phyloP scores from a whole-genome alignment of 768 basidiomycete genomes.

The Lentinula aciculospora region DNA sequence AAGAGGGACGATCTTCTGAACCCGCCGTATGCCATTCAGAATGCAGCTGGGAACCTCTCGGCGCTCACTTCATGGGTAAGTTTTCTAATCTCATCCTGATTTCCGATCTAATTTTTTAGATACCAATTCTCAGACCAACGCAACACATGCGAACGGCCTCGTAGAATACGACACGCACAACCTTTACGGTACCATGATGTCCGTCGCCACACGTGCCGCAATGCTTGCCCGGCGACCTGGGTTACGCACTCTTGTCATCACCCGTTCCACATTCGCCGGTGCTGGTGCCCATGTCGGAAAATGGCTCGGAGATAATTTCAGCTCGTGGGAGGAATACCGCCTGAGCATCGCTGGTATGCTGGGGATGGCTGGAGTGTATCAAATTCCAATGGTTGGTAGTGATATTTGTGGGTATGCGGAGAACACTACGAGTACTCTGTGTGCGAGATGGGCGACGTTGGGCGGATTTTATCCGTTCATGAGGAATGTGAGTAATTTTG shows the following conservation, averaged over 20 bases:
- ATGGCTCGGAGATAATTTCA: conserved; percentile 69
- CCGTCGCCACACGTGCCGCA: conserved; percentile 50
- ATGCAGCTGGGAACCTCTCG: conserved; percentile 44
- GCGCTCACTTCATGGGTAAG: conserved; percentile 50
- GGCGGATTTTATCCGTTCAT: conserved; percentile 79
- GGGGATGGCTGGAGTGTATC: conserved; percentile 58
- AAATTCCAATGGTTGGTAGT: conserved; percentile 71
- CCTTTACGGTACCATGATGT: conserved; percentile 71
- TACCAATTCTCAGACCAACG: conserved; percentile 32
- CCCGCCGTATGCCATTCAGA: conserved; percentile 57
- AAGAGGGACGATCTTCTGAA: conserved; percentile 31
- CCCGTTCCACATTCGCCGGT: conserved; percentile 69
- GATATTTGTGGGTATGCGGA: conserved; percentile 67
- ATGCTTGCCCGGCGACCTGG: conserved; percentile 61
- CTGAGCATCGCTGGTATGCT: conserved; percentile 60
- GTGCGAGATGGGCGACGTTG: conserved; percentile 72
- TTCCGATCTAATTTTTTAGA: neutral
- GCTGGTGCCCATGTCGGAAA: conserved; percentile 65
- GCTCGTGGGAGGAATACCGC: conserved; percentile 53
- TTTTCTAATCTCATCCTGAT: neutral
- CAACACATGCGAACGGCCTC: conserved; percentile 52
- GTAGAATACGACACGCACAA: conserved; percentile 62
- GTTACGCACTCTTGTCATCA: conserved; percentile 57
- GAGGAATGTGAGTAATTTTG: conserved; percentile 49
- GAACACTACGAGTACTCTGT: conserved; percentile 63